phyloP scores from a whole-genome alignment of 805 yeast genomes.

The Candida palmyrensis region DNA sequence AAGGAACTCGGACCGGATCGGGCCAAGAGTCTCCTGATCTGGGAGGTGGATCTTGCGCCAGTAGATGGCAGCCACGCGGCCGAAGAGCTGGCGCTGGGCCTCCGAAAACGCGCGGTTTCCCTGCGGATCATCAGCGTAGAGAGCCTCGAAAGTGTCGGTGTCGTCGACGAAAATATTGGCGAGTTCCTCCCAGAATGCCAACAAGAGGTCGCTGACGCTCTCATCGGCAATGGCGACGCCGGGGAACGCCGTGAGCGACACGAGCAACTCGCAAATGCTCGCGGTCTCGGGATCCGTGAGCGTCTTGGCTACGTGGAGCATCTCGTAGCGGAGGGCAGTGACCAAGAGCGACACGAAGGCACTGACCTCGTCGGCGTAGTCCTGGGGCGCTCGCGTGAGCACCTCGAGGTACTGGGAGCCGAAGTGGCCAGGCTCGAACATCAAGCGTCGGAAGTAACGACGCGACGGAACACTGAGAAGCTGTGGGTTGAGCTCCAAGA shows the following conservation, averaged over 20 bases:
- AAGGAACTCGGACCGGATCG: conserved; percentile 50
- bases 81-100: conserved; percentile 38
- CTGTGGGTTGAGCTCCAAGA: conserved; percentile 41
- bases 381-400: conserved; percentile 24
- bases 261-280: conserved; percentile 42
- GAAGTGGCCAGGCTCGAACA: conserved; percentile 41
- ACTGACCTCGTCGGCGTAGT: conserved; percentile 27
- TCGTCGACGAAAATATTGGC: conserved; percentile 54
- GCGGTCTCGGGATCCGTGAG: conserved; percentile 30
- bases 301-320: conserved; percentile 35
- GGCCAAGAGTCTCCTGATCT: conserved; percentile 23
- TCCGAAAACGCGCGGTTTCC: conserved; percentile 14
- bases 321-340: conserved; percentile 43
- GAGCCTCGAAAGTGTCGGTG: conserved; percentile 20
- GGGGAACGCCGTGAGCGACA: conserved; percentile 52
- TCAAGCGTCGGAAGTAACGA: conserved; percentile 20
- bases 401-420: conserved; percentile 34
- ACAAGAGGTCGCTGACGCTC: conserved; percentile 42
- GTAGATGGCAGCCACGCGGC: conserved; percentile 53
- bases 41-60: conserved; percentile 60
- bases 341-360: conserved; percentile 42
- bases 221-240: conserved; percentile 59
- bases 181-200: conserved; percentile 67
- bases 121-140: conserved; percentile 7
- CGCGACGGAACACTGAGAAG: conserved; percentile 30